Evolutionary conservation across 2,329 filamentous ascomycete species (phyloP), one percentile per base, ranked within the genome.

Genomic region (Dactylella cylindrospora): DNA sequence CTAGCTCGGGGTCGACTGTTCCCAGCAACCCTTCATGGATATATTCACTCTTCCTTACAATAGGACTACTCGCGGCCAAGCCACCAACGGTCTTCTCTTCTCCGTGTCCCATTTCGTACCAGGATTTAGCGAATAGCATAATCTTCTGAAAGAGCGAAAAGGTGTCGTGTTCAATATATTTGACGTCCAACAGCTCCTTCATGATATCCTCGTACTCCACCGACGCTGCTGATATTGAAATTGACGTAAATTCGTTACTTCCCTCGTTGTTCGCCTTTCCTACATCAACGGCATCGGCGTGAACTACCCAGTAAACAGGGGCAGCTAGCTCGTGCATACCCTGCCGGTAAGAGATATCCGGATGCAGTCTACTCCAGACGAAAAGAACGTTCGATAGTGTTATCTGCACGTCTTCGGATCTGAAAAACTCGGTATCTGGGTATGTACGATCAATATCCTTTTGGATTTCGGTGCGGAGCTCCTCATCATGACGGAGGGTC

Each of bases 251-350:
- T 4, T 5, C 5, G 5, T 10, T 5, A 23, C 3, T 13, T 9
- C 15, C 6, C 15, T 33, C 31, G 25, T 35, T 32, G n/a, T 40
- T 40, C 8, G 17, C 50, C 23, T 39, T 33, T 87, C 79, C 32
- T 9, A 36, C 43, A 22, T 49, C 43, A 44, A 95, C 76, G 5
- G 90, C 85, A 74, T 98, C 93, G 67, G 84, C 79, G 67, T 90
- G 83, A 4, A 97, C 76, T 1, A 89, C 86, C 79, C 89, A 89
- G 5, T 96, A 76, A 29, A 98, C 83, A 0, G 93, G 90, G 0
- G 93, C 93, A 10, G 97, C 78, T 35, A 98, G 77, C 74, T 98
- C 93, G 71, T 98, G 93, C 91, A 98, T 98, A 8, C 93, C 93
- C 75, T 98, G 93, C n/a, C 93, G 83, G 71, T 98, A 98, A 12